A percentile compares a stretch with the other conserved stretches of the same genome.
Conservation (phyloP, 768 basidiomycete species). For the Phaeolepiota aurea region DNA sequence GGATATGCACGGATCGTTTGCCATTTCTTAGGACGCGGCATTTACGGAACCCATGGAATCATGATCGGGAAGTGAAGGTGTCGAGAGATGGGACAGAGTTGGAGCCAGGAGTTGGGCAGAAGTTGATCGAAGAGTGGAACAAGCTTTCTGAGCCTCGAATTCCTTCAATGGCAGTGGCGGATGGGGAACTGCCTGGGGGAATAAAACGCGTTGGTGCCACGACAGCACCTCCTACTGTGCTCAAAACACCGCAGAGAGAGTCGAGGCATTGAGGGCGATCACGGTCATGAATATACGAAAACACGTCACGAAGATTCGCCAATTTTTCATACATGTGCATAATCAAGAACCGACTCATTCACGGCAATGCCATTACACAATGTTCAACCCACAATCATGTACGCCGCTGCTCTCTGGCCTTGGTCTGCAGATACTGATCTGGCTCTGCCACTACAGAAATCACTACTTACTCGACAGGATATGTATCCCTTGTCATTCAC, state of each 20-base stretch:
- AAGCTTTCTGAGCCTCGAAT: slow-evolving; percentile 16
- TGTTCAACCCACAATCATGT: slow-evolving; percentile 14
- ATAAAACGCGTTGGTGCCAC: neutral
- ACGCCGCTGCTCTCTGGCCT: neutral
- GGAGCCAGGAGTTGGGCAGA: slow-evolving; percentile 68
- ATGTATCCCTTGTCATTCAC: slow-evolving; percentile 39
- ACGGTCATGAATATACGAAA: slow-evolving; percentile 19
- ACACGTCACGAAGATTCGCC: slow-evolving; percentile 9
- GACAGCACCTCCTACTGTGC: slow-evolving; percentile 2
- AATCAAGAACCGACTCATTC: slow-evolving; percentile 12
- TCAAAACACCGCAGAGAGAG: neutral
- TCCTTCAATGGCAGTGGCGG: slow-evolving; percentile 2
- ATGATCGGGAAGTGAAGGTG: slow-evolving; percentile 72
- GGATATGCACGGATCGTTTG: slow-evolving; percentile 64
- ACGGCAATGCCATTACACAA: too few relatives aligned
- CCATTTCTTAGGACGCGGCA: slow-evolving; percentile 74
- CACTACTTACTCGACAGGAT: slow-evolving; percentile 22
- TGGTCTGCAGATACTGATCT: neutral
- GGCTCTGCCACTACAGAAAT: too few relatives aligned
- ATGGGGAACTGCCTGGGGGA: slow-evolving; percentile 2
- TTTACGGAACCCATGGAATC: slow-evolving; percentile 90
- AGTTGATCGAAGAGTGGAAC: slow-evolving; percentile 65
- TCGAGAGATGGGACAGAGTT: slow-evolving; percentile 90
- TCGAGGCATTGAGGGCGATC: slow-evolving; percentile 2
- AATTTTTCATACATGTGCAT: slow-evolving; percentile 9